These are phyloP conservation scores for Fusarium albidum DNA, from an alignment of 2,329 filamentous ascomycete genomes.

Conservation along the genomic window DNA sequence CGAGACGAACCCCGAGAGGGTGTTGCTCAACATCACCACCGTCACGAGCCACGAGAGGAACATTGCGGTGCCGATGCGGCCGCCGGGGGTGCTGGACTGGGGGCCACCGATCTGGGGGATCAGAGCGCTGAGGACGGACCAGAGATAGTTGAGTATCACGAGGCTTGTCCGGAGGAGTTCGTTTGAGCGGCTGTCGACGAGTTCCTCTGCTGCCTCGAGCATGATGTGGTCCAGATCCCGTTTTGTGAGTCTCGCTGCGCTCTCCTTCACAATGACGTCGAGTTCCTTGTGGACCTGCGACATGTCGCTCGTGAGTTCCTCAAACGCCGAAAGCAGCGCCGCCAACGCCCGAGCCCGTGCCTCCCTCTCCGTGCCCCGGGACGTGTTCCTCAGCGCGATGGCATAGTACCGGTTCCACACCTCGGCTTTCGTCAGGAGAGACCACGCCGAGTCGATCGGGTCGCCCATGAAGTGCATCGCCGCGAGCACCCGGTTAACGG, in stretches of 20 bases:
- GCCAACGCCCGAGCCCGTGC: slow-evolving; percentile 5
- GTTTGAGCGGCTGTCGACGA: slow-evolving; percentile 11
- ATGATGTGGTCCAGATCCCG: slow-evolving; percentile 5
- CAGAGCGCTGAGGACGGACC: slow-evolving; percentile 5
- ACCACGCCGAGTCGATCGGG: slow-evolving; percentile 12
- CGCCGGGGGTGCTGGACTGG: slow-evolving; percentile 6
- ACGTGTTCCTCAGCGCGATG: neutral
- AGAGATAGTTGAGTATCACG: slow-evolving; percentile 20
- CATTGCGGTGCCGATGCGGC: slow-evolving; percentile 11
- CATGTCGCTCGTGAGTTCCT: slow-evolving; percentile 23
- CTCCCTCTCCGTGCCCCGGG: neutral
- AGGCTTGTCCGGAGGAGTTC: slow-evolving; percentile 14
- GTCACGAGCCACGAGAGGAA: slow-evolving; percentile 13
- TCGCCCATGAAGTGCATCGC: slow-evolving; percentile 16
- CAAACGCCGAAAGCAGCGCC: slow-evolving; percentile 17
- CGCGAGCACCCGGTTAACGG: neutral
- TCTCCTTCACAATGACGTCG: slow-evolving; percentile 1
- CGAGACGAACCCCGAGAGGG: slow-evolving; percentile 5
- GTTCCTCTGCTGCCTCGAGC: slow-evolving; percentile 1
- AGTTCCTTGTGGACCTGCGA: slow-evolving; percentile 6
- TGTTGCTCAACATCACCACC: slow-evolving; percentile 20
- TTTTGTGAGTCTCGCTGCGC: slow-evolving; percentile 1
- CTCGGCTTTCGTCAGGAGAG: neutral
- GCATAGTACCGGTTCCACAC: slow-evolving; percentile 9
- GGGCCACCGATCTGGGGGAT: slow-evolving; percentile 2